Evolutionary conservation across 2,329 filamentous ascomycete genomes (phyloP), one percentile per base, ranked within the genome.

Genomic region (Diaporthe ampelina): DNA sequence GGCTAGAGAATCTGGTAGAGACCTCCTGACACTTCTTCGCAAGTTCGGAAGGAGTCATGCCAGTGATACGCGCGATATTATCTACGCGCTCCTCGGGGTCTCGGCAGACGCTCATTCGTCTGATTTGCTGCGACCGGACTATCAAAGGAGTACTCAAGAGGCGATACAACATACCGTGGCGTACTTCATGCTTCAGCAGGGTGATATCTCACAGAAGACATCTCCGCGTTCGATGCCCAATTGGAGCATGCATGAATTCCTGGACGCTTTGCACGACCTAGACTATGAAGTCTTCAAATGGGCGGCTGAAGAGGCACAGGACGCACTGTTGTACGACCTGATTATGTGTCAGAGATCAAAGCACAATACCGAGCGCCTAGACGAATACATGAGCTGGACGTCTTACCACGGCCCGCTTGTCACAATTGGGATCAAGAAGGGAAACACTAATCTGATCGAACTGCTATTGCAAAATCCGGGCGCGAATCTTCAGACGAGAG

Each of bases 401-500:
- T 35, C 2, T 2, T 4, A 7, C n/a, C 57, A 43, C 13, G 35
- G 57, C 9, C 57, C 57, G 1, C 35, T n/a, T 1, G 43, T 43
- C 1, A 26, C 35, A 6, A 26, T 61, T 19, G 57, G n/a, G 19
- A 26, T 61, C n/a, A 61, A 61, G 35, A 40, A 19, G 2, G 35
- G 6, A 4, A 59, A 59, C 57, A 3, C 4, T 1, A 11, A 21
- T 19, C 35, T 59, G 13, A 2, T 59, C 7, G 35, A 61, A 7
- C 21, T 61, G 13, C 21, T 61, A 24, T 4, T 40, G n/a, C 1
- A 19, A 17, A 19, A 19, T 26, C 15, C 13, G 6, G 13, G 24
- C 7, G 13, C 19, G n/a, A n/a, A 43, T 1, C 0, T 61, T 26
- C 1, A 43, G 3, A 17, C 5, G 1, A 17, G 0, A 4, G 35